phyloP scores from a whole-genome alignment of 129 eudicot species.

The Oenanthe sinensis region DNA sequence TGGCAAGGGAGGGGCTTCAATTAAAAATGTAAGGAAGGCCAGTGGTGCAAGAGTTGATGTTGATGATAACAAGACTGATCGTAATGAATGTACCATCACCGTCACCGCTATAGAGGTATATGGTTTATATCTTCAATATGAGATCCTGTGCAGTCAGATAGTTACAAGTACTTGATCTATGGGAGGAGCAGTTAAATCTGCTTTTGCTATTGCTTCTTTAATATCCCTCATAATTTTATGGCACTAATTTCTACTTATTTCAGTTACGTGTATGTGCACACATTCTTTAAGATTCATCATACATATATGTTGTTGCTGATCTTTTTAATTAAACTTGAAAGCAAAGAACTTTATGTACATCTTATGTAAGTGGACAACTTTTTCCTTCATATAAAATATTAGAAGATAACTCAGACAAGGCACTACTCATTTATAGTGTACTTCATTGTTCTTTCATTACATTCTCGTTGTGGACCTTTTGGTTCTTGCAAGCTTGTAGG shows the following conservation, averaged over 20 bases:
- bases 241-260: neutral
- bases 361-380: neutral
- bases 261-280: neutral
- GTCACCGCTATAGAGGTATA: slow-evolving; percentile 64
- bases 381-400: neutral
- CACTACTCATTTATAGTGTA: neutral
- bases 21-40: slow-evolving; percentile 75
- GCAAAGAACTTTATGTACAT: neutral
- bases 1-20: slow-evolving; percentile 75
- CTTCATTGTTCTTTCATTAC: neutral
- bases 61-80: slow-evolving; percentile 51
- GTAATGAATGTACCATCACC: slow-evolving; percentile 58
- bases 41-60: slow-evolving; percentile 89
- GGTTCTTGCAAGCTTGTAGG: neutral
- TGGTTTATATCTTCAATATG: neutral
- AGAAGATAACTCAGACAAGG: neutral
- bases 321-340: neutral
- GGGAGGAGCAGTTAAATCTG: neutral
- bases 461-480: neutral
- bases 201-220: neutral
- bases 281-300: neutral
- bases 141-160: neutral
- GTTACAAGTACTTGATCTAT: neutral
- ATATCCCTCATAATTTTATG: neutral
- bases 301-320: neutral